phyloP scores from a whole-genome alignment of 2,329 filamentous ascomycete species.

The Rutstroemia sp. region DNA sequence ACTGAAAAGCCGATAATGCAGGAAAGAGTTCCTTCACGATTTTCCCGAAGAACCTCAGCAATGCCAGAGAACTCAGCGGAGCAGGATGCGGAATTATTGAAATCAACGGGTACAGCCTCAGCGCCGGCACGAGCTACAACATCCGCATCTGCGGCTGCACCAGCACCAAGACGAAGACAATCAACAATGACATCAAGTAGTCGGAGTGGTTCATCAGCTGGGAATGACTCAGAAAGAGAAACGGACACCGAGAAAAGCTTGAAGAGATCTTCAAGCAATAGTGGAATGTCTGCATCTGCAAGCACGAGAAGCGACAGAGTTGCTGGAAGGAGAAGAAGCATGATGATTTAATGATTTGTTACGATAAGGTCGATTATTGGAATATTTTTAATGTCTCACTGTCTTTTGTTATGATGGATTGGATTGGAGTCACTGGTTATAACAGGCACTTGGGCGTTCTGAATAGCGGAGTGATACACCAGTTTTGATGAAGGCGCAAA shows the following conservation, averaged over 20 bases:
- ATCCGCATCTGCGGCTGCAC: constrained; percentile 11
- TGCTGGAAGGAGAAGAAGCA: constrained; percentile 28
- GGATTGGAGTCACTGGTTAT: not conserved
- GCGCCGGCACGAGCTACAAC: constrained; percentile 22
- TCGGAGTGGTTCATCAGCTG: constrained; percentile 12
- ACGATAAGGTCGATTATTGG: constrained; percentile 2
- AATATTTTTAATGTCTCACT: constrained; percentile 8
- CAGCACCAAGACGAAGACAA: constrained; percentile 23
- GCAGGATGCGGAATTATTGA: constrained; percentile 22
- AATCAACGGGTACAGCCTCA: constrained; percentile 19
- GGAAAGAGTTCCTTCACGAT: constrained; percentile 16
- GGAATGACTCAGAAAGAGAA: constrained; percentile 11
- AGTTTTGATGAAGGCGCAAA: constrained; percentile 4
- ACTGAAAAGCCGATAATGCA: constrained; percentile 9
- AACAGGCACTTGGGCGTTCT: not conserved
- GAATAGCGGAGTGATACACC: not conserved
- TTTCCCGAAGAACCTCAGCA: constrained; percentile 21
- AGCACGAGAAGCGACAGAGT: constrained; percentile 25
- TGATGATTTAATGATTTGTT: constrained; percentile 30
- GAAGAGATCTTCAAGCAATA: constrained; percentile 16
- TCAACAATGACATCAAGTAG: constrained; percentile 19
- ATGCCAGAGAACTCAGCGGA: constrained; percentile 3
- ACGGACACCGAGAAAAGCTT: constrained; percentile 15
- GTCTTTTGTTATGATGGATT: not conserved
- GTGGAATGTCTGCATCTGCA: constrained; percentile 8